phyloP scores from a whole-genome alignment of 1,284 basidiomycete genomes.

The Fomes fomentarius region DNA sequence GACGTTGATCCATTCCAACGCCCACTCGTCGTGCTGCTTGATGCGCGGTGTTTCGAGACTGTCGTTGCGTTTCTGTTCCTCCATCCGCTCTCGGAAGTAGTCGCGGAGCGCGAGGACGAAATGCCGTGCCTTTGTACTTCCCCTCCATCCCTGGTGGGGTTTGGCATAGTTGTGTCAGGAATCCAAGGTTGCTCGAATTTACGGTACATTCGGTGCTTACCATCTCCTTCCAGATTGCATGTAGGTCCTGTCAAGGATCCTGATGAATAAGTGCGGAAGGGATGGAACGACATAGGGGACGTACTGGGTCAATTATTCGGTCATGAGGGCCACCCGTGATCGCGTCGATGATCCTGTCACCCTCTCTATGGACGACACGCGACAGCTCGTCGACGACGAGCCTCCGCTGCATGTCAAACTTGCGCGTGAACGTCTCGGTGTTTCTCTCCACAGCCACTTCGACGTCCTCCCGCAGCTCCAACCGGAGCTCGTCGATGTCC shows the following conservation, averaged over 20 bases:
- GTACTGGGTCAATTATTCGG: constrained; percentile 30
- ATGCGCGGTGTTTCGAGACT: constrained; percentile 20
- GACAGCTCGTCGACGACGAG: constrained; percentile 28
- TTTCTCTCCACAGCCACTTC: constrained; percentile 3
- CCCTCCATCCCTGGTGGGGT: constrained; percentile 38
- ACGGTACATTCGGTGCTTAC: constrained; percentile 9
- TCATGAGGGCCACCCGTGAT: constrained; percentile 32
- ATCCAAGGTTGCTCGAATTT: not conserved
- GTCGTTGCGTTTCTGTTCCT: constrained; percentile 1
- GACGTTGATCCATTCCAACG: constrained; percentile 44
- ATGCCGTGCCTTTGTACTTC: constrained; percentile 37
- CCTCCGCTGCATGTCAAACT: constrained; percentile 14
- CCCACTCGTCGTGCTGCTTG: constrained; percentile 39
- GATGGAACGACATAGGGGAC: not conserved
- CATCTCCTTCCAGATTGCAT: constrained; percentile 35
- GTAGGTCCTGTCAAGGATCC: constrained; percentile 15
- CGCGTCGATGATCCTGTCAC: constrained; percentile 31
- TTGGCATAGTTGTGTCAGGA: too few species aligned
- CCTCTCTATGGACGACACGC: constrained; percentile 24
- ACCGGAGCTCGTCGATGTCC: not conserved
- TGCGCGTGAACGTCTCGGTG: constrained; percentile 5
- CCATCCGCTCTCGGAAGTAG: constrained; percentile 33
- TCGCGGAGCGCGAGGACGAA: constrained; percentile 42
- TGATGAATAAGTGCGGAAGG: not conserved
- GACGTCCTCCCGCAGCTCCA: constrained; percentile 4